A percentile compares a stretch with the other conserved stretches of the same genome.
Conservation (phyloP, 2,329 filamentous ascomycete species). For the Aquanectria penicillioides region DNA sequence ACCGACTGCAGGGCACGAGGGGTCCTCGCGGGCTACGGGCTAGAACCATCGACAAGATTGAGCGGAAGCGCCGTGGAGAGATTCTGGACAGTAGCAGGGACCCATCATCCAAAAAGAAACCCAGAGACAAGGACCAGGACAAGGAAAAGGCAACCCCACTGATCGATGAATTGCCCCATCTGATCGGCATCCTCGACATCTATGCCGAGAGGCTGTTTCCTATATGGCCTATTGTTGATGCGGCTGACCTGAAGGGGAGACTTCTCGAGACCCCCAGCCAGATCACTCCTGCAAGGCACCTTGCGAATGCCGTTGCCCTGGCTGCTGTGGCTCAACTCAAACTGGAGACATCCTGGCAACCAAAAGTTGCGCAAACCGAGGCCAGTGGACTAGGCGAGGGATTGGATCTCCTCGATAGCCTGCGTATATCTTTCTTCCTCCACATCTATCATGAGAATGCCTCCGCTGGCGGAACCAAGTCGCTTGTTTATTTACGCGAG, state of each 20-base stretch:
- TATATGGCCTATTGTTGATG: constrained; percentile 61
- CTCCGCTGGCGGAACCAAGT: constrained; percentile 55
- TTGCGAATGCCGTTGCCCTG: constrained; percentile 58
- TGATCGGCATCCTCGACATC: constrained; percentile 49
- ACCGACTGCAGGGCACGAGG: constrained; percentile 53
- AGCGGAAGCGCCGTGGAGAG: constrained; percentile 31
- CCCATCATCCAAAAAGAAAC: no score
- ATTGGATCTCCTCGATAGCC: constrained; percentile 49
- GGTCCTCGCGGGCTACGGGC: constrained; percentile 58
- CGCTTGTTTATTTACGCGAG: constrained; percentile 59
- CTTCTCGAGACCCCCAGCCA: constrained; percentile 45
- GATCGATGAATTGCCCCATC: constrained; percentile 39
- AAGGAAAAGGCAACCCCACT: constrained; percentile 22
- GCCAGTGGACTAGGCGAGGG: constrained; percentile 41
- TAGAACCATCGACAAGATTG: constrained; percentile 56
- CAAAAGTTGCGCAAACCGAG: constrained; percentile 41
- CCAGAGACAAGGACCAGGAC: neutral
- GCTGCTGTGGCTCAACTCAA: constrained; percentile 61
- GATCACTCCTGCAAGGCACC: constrained; percentile 48
- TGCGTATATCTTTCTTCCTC: constrained; percentile 61
- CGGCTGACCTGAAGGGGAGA: constrained; percentile 52
- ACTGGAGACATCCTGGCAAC: constrained; percentile 46
- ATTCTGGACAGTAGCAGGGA: constrained; percentile 18
- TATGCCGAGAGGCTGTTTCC: constrained; percentile 62
- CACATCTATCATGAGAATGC: constrained; percentile 64